Evolutionary conservation across 139 green algal species (phyloP).

Genomic region (Volvox reticuliferus): DNA sequence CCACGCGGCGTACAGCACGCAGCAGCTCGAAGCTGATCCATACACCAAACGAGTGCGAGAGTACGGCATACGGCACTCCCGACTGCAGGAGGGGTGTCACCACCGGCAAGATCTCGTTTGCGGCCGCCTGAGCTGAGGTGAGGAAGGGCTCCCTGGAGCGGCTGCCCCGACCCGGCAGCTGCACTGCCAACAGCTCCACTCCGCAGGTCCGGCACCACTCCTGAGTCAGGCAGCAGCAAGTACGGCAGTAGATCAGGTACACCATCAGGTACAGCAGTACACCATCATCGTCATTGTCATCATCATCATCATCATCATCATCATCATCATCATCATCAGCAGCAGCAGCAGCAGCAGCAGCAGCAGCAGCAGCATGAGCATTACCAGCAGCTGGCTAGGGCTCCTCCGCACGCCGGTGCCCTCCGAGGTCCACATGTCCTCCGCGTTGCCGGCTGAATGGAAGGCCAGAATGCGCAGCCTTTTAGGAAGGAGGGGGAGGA

Average conservation of each 20-base stretch:
- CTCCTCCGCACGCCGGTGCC: slow-evolving; percentile 75
- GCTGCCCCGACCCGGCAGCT: slow-evolving; percentile 77
- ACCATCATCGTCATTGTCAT: too few species aligned
- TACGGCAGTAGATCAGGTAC: too few species aligned
- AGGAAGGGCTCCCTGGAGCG: slow-evolving; percentile 66
- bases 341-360: too few species aligned
- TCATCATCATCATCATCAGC: too few species aligned
- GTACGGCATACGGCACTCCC: slow-evolving; percentile 50
- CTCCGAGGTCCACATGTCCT: slow-evolving; percentile 93
- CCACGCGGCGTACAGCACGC: slow-evolving; percentile 4
- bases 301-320: too few species aligned
- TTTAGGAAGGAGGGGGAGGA: background rate
- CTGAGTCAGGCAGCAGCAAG: slow-evolving; percentile 42
- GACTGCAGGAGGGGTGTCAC: background rate
- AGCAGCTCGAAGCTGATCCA: slow-evolving; percentile 90
- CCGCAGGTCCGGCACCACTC: slow-evolving; percentile 76
- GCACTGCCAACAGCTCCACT: slow-evolving; percentile 79
- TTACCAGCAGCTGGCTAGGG: slow-evolving; percentile 76
- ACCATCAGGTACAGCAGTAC: too few species aligned
- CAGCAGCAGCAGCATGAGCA: background rate
- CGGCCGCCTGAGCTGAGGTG: slow-evolving; percentile 46
- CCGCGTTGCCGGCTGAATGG: slow-evolving; percentile 79
- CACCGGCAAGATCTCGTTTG: slow-evolving; percentile 69
- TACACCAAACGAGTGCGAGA: slow-evolving; percentile 81
- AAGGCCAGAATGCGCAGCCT: slow-evolving; percentile 77